Base-by-base conservation (phyloP, 257 asterid species). In the Dorcoceras hygrometricum region DNA sequence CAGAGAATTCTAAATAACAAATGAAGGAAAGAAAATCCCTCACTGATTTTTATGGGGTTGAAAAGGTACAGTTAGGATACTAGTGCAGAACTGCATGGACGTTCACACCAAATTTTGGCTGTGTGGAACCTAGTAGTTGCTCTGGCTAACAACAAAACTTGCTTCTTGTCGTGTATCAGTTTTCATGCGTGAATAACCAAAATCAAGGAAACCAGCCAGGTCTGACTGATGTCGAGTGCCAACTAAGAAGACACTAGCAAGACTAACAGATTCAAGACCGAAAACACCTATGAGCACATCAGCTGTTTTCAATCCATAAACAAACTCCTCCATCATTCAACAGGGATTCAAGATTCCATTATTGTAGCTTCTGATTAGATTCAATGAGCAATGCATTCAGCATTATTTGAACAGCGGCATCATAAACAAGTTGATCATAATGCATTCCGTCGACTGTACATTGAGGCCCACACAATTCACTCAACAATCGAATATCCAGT, bases 371-470 rank as follows among this genome's bases (percentile, higher is more conserved):
- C 74, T 94, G 99, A 78, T 90, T 86, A 36, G 98, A 94, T 70
- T 90, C 88, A 27, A 94, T 79, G 68, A 94, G 95, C 87, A 94
- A 78, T 0, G 87, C 93, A 59, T 94, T 90, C 84, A 94, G 74
- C 93, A 94, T 57, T 64, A 94, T 81, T 61, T 94, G 99, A 75
- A 87, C 76, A 4, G 89, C 85, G 57, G 96, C 80, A 23, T 87
- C 90, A 76, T 90, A 94, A 58, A 90, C 91, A 70, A 80, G 83
- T 29, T 78, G 82, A 18, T 84, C 81, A 31, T 94, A 94, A 79
- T 94, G 99, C 96, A 94, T 90, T 57, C 99, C 99, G 66, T 94
- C 96, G 6, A 56, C 63, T 20, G 99, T 82, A 78, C 99, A 90
- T n/a, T 12, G 73, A 32, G 71, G 66, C 60, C 98, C 98, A 70